phyloP scores from a whole-genome alignment of 768 basidiomycete genomes.

The Leccinum incarnatum region DNA sequence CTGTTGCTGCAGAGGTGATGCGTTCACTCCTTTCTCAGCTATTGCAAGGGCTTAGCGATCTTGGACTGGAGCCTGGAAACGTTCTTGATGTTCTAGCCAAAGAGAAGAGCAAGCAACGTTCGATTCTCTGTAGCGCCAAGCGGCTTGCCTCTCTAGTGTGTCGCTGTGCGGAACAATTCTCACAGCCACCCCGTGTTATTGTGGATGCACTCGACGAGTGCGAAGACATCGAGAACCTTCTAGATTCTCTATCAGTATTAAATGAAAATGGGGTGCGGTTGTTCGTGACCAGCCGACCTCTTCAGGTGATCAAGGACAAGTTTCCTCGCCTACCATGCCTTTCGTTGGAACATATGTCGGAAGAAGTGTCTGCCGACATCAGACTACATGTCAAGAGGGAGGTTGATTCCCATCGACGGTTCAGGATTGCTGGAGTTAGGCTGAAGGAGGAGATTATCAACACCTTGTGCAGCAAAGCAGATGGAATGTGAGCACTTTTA shows the following conservation, averaged over 20 bases:
- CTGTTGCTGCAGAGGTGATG: not conserved
- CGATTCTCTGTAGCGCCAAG: not conserved
- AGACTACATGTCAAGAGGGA: slow-evolving; percentile 2
- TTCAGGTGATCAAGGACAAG: slow-evolving; percentile 8
- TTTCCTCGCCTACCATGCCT: not conserved
- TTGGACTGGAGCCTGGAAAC: not conserved
- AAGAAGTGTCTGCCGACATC: slow-evolving; percentile 2
- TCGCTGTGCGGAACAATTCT: not conserved
- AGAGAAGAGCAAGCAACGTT: not conserved
- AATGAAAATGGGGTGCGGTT: not conserved
- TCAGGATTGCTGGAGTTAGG: not conserved
- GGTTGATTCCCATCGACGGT: slow-evolving; percentile 5
- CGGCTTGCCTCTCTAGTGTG: not conserved
- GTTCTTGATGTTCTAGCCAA: not conserved
- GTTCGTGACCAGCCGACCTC: slow-evolving; percentile 3
- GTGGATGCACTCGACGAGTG: slow-evolving; percentile 22
- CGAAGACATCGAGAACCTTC: slow-evolving; percentile 1
- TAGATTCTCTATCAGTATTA: not conserved
- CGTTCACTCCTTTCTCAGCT: not conserved
- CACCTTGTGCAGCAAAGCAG: not conserved
- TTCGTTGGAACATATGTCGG: slow-evolving; percentile 4
- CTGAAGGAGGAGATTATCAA: slow-evolving; percentile 7
- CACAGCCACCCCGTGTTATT: slow-evolving; percentile 1
- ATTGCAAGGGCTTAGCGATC: not conserved
- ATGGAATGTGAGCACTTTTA: slow-evolving; percentile 9